Evolutionary conservation across 108 stramenopile species (phyloP).

Genomic region (Discostella pseudostelligera): DNA sequence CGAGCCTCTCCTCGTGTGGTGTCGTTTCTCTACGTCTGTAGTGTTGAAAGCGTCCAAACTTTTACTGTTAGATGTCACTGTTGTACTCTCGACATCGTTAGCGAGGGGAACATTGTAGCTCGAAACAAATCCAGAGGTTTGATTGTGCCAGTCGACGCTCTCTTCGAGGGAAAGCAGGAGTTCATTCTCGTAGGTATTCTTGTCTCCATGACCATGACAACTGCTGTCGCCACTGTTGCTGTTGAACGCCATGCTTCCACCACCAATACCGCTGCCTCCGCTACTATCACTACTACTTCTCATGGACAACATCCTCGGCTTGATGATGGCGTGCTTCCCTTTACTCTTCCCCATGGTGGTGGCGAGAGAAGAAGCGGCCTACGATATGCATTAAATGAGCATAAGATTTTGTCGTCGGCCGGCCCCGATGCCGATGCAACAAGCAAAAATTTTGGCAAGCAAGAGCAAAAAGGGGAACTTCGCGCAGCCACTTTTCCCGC

Average conservation of each 20-base stretch:
- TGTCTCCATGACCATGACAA: background rate
- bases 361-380: too few relatives aligned
- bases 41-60: too few relatives aligned
- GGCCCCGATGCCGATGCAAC: too few relatives aligned
- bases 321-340: too few relatives aligned
- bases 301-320: too few relatives aligned
- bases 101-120: slow-evolving; percentile 11
- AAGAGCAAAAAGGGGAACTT: too few relatives aligned
- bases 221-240: background rate
- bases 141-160: slow-evolving; percentile 12
- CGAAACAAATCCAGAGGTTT: slow-evolving; percentile 15
- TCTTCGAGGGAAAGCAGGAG: slow-evolving; percentile 21
- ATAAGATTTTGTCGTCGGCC: too few relatives aligned
- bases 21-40: background rate
- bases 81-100: background rate
- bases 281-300: slow-evolving; percentile 1
- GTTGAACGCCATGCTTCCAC: background rate
- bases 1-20: background rate
- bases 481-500: too few relatives aligned
- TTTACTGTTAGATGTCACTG: background rate
- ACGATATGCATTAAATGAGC: too few relatives aligned
- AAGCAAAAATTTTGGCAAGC: too few relatives aligned
- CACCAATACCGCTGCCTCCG: background rate
- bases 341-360: too few relatives aligned
- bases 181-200: slow-evolving; percentile 7